phyloP scores from a whole-genome alignment of 75 land plant species.

The Pinus taeda region DNA sequence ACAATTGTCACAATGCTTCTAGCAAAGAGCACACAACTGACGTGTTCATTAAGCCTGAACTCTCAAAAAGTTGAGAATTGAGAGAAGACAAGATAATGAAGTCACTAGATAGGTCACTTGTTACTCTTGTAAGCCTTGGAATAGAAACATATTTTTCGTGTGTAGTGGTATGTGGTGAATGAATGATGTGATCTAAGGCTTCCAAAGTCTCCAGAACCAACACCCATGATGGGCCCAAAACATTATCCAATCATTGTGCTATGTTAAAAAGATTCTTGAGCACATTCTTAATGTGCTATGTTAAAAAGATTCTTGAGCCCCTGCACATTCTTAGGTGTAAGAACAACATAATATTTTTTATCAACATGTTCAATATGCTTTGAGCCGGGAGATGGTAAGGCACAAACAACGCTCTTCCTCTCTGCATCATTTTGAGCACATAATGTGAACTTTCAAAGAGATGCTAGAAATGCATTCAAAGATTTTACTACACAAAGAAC shows the following conservation, averaged over 20 bases:
- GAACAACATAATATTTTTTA: slow-evolving; percentile 63
- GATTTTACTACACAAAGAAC: slow-evolving; percentile 87
- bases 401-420: slow-evolving; percentile 29
- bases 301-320: slow-evolving; percentile 72
- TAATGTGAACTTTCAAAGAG: slow-evolving; percentile 89
- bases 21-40: slow-evolving; percentile 81
- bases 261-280: slow-evolving; percentile 96
- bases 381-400: slow-evolving; percentile 55
- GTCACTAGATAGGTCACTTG: slow-evolving; percentile 79
- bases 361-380: slow-evolving; percentile 63
- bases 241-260: no score
- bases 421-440: slow-evolving; percentile 61
- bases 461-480: slow-evolving; percentile 88
- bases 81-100: slow-evolving; percentile 70
- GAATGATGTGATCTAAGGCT: slow-evolving; percentile 83
- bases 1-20: slow-evolving; percentile 71
- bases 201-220: slow-evolving; percentile 93
- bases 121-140: slow-evolving; percentile 66
- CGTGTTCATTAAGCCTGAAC: slow-evolving; percentile 84
- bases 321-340: slow-evolving; percentile 96
- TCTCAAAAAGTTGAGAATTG: slow-evolving; percentile 43
- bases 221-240: background rate
- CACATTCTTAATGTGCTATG: slow-evolving; percentile 56
- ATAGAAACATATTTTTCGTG: slow-evolving; percentile 83
- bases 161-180: slow-evolving; percentile 94